Evolutionary conservation across 179 eudicot species (phyloP), one percentile per base, ranked within the genome.

Genomic region (Silene vulgaris): DNA sequence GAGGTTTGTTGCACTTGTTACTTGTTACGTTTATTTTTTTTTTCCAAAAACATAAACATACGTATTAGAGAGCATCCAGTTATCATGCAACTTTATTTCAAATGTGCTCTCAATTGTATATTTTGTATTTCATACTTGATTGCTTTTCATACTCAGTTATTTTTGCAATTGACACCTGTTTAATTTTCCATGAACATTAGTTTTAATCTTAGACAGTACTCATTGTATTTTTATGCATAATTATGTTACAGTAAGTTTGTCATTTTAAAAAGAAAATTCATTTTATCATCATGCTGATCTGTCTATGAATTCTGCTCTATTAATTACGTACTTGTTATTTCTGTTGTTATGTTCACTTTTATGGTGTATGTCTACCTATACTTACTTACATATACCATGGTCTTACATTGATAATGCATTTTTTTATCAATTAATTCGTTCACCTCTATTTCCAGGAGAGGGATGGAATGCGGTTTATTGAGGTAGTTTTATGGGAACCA

Each of bases 401-500:
- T 35, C 8, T 17, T 52, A 71, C 21, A 52, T 71, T 43, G 63
- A 75, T 23, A 23, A 23, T 69, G 26, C 16, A 3, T 45, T 74
- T 17, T 17, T 40, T 32, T 5, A 9, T n/a, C 14, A 28, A 6
- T 32, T 23, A 1, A 23, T 40, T 59, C 3, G 57, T 67, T 68
- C 54, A 17, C 21, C 74, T 60, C 0, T 50, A 66, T 63, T 70
- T 78, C 70, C 84, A 94, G 98, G 91, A 82, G 56, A 88, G 97
- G 75, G 98, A 94, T 87, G 86, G 96, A 83, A 90, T 94, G 97
- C 88, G 98, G 57, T 94, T 94, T 77, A 80, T 94, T 81, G 98
- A 94, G 82, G 97, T 92, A 60, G 97, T 88, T 75, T 82, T 94
- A 62, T 77, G 85, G 85, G 98, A 94, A 84, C 98, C 98, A 30